Base-by-base conservation (phyloP, 768 basidiomycete species). In the Cantharellus cinnabarinus region DNA sequence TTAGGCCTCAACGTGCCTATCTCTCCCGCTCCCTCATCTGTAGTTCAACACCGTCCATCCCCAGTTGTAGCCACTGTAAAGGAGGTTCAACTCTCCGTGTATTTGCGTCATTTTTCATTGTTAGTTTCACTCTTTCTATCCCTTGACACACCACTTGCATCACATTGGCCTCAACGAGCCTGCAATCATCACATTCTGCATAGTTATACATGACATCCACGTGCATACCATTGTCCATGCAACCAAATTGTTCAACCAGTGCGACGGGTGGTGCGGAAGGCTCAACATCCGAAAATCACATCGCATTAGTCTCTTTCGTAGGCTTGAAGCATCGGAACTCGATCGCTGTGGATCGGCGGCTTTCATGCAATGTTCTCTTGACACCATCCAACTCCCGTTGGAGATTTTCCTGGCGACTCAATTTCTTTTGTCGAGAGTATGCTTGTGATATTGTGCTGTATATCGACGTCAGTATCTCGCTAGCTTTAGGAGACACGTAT, bases 371-470 rank as follows among this genome's bases (percentile, higher is more conserved):
- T 34, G 84, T 90, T 74, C 82, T 85, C 74, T 93, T 93, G 59
- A 99, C 85, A 5, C 83, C 81, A 65, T 97, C 89, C 57, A 99
- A 75, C 66, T 90, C 85, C 20, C 74, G 73, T 68, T 97, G 89
- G 59, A 97, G 71, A 66, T 88, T 88, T 69, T 85, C 85, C 63
- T 89, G 85, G n/a, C 62, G 67, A 42, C 87, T 88, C 5, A 67
- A 71, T 4, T 62, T 60, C 3, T 84, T 79, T 41, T 86, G 79
- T 38, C 87, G 81, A 42, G 81, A 77, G 71, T 98, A 98, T 15
- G 89, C 85, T 70, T 89, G 82, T 7, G 91, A 94, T 63, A 99
- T 97, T 65, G 83, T 88, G 68, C 83, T 87, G 72, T 98, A 99
- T 57, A 98, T 76, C 60, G 94, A 86, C 39, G 89, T 85, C 37